phyloP scores from a whole-genome alignment of 1,284 basidiomycete species.

The Malassezia brasiliensis region DNA sequence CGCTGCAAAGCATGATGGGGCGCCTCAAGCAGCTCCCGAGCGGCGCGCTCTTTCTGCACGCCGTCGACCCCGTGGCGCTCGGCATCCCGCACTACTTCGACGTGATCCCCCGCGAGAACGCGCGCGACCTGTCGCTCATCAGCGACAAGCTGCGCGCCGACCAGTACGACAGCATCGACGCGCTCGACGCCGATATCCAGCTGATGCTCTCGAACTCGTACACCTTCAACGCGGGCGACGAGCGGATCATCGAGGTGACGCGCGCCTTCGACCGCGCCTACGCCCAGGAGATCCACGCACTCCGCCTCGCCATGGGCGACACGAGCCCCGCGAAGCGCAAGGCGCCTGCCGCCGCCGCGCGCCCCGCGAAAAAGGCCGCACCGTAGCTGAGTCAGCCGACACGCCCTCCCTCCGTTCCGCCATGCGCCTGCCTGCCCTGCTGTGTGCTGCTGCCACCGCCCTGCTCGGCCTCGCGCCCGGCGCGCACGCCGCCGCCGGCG shows the following conservation, averaged over 20 bases:
- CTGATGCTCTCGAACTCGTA: conserved; percentile 78
- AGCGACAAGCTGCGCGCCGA: conserved; percentile 69
- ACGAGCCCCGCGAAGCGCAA: neutral
- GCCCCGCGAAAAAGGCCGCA: neutral
- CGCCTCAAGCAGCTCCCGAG: conserved; percentile 46
- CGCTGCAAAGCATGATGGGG: conserved; percentile 63
- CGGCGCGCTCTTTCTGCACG: conserved; percentile 52
- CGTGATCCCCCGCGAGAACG: conserved; percentile 69
- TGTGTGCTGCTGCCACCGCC: neutral
- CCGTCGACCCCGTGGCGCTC: conserved; percentile 60
- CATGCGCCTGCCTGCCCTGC: neutral
- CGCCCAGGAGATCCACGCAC: conserved; percentile 26
- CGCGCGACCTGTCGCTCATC: conserved; percentile 76
- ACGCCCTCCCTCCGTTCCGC: neutral
- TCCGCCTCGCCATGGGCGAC: conserved; percentile 10
- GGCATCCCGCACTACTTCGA: conserved; percentile 74
- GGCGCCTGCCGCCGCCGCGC: neutral
- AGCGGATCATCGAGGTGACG: conserved; percentile 58
- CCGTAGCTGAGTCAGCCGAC: neutral
- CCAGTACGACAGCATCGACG: conserved; percentile 67
- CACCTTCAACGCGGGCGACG: conserved; percentile 70
- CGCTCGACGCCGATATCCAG: conserved; percentile 69
- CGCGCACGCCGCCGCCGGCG: conserved; percentile 6
- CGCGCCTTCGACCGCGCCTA: conserved; percentile 48
- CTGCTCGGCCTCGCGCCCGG: no score